Percentiles rank a stretch among this genome's conserved stretches.
These are phyloP conservation scores for Lentinus polychrous DNA, from an alignment of 1,284 basidiomycete genomes.

Conservation along the genomic window DNA sequence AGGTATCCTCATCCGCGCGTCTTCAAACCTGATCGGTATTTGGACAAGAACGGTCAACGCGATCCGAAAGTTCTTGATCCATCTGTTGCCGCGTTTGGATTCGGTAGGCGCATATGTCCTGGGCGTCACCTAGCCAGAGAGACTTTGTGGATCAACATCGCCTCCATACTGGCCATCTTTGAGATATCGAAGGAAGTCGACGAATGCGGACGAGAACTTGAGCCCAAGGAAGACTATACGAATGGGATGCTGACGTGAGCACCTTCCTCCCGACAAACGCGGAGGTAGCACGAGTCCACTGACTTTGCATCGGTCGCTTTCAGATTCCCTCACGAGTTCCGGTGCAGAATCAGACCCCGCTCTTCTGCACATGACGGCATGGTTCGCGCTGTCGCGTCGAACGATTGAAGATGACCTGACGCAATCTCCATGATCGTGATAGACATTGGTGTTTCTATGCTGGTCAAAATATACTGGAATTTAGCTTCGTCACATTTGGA, in stretches of 20 bases:
- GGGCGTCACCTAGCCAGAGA: constrained; percentile 12
- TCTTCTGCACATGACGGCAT: too few species aligned
- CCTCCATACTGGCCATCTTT: constrained; percentile 13
- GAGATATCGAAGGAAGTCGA: constrained; percentile 11
- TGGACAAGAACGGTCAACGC: constrained; percentile 5
- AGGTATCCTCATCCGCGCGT: too few species aligned
- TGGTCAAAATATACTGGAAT: too few species aligned
- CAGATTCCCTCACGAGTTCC: too few species aligned
- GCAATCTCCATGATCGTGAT: too few species aligned
- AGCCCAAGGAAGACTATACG: neutral
- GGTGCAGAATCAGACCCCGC: too few species aligned
- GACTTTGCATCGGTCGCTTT: too few species aligned
- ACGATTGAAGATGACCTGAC: too few species aligned
- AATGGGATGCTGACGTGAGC: neutral
- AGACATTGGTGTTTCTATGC: too few species aligned
- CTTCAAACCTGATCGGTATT: constrained; percentile 1
- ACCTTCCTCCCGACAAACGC: neutral
- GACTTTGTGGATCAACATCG: constrained; percentile 12
- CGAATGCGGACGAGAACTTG: constrained; percentile 7
- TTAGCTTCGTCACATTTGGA: too few species aligned
- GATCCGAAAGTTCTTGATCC: constrained; percentile 3
- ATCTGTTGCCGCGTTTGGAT: constrained; percentile 1
- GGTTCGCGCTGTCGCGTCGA: too few species aligned
- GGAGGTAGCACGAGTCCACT: too few species aligned
- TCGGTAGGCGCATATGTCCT: constrained; percentile 13